Conservation (phyloP, 441 rosid species). For the Croton setiger region DNA sequence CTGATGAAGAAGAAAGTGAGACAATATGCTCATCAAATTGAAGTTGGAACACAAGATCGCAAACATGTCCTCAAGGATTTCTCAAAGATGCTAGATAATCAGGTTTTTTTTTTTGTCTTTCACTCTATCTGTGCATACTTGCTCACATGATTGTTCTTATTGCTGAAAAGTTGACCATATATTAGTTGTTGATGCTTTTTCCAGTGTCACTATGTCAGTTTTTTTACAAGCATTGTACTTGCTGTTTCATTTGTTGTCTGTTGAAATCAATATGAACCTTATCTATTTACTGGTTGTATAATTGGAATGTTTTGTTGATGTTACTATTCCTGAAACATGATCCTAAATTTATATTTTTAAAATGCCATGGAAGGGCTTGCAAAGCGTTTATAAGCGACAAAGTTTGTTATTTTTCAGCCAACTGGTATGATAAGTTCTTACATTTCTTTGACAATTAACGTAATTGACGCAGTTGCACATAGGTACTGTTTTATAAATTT, state of each 20-base stretch:
- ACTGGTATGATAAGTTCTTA: background rate
- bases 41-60: conserved; percentile 69
- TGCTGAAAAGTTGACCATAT: background rate
- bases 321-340: background rate
- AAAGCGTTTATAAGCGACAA: background rate
- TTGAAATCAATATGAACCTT: background rate
- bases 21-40: conserved; percentile 80
- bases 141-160: background rate
- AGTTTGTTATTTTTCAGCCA: conserved; percentile 3
- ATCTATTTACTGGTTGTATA: background rate
- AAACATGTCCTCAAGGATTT: conserved; percentile 95
- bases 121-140: background rate
- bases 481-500: too few species aligned
- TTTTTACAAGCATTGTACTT: background rate
- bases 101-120: conserved; percentile 48
- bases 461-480: background rate
- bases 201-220: background rate
- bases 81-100: conserved; percentile 92
- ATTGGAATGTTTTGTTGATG: background rate
- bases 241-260: background rate
- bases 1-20: conserved; percentile 92
- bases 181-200: background rate
- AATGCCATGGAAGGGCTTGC: background rate
- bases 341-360: background rate
- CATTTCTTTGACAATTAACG: background rate